A percentile compares a stretch with the other conserved stretches of the same genome.
phyloP scores from a whole-genome alignment of 176 grass and related monocot species.

The Aegilops sharonensis region DNA sequence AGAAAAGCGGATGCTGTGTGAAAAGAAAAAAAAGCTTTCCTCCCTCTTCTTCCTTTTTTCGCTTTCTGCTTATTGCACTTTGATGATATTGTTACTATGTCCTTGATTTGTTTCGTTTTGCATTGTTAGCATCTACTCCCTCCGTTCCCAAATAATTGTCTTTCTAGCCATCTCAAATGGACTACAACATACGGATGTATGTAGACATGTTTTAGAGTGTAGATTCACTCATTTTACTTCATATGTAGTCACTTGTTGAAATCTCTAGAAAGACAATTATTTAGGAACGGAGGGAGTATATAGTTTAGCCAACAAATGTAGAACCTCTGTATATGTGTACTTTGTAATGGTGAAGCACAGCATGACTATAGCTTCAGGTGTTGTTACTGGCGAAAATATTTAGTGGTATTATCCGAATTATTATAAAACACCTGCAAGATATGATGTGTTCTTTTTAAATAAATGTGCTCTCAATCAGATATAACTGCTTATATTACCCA shows the following conservation, averaged over 20 bases:
- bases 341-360: slow-evolving; percentile 24
- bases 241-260: no score
- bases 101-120: slow-evolving; percentile 29
- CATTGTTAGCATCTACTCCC: neutral
- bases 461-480: neutral
- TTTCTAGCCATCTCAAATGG: no score
- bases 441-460: slow-evolving; percentile 8
- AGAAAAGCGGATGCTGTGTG: neutral
- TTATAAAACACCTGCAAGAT: neutral
- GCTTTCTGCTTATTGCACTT: neutral
- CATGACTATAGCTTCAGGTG: slow-evolving; percentile 11
- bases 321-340: slow-evolving; percentile 26
- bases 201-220: no score
- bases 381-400: neutral
- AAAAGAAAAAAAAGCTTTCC: neutral
- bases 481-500: neutral
- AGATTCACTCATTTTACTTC: no score
- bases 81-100: neutral
- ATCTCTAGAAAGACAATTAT: no score
- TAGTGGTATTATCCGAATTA: neutral
- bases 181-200: no score
- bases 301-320: slow-evolving; percentile 27
- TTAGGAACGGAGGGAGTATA: neutral
- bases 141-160: no score
- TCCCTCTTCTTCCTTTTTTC: neutral